Evolutionary conservation across 768 basidiomycete genomes (phyloP).

Genomic region (Boletus pseudo-olivaceus): DNA sequence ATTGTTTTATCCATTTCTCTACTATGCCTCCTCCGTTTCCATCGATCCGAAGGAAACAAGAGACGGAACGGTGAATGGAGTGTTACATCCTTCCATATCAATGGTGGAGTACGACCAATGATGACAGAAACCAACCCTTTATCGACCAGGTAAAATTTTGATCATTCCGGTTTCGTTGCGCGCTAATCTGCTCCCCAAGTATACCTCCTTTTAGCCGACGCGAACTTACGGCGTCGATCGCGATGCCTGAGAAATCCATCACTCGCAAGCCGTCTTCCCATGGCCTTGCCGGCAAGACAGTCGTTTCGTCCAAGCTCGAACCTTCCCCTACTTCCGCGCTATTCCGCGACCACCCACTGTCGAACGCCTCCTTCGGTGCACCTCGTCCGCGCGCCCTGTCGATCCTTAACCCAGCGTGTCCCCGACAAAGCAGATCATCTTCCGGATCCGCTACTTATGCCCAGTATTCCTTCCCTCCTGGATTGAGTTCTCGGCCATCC

Average conservation of each 20-base stretch:
- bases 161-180: neutral
- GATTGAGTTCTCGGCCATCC: slow-evolving; percentile 10
- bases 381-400: slow-evolving; percentile 15
- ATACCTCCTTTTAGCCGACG: slow-evolving; percentile 39
- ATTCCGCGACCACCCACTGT: slow-evolving; percentile 10
- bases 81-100: slow-evolving; percentile 38
- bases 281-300: slow-evolving; percentile 43
- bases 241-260: slow-evolving; percentile 52
- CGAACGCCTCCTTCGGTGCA: slow-evolving; percentile 12
- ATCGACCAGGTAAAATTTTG: slow-evolving; percentile 11
- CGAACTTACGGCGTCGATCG: slow-evolving; percentile 42
- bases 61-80: slow-evolving; percentile 37
- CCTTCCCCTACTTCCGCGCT: slow-evolving; percentile 40
- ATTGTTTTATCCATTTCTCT: slow-evolving; percentile 30
- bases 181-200: slow-evolving; percentile 6
- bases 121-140: slow-evolving; percentile 3
- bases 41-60: slow-evolving; percentile 38
- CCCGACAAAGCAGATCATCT: slow-evolving; percentile 34
- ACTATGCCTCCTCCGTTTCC: slow-evolving; percentile 36
- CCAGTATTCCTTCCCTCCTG: slow-evolving; percentile 18
- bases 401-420: slow-evolving; percentile 16
- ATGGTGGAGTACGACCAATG: slow-evolving; percentile 3
- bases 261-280: slow-evolving; percentile 36
- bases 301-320: slow-evolving; percentile 38
- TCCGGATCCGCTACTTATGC: slow-evolving; percentile 38